Evolutionary conservation across 116 monocot genomes (phyloP).

Genomic region (Iris pallida): DNA sequence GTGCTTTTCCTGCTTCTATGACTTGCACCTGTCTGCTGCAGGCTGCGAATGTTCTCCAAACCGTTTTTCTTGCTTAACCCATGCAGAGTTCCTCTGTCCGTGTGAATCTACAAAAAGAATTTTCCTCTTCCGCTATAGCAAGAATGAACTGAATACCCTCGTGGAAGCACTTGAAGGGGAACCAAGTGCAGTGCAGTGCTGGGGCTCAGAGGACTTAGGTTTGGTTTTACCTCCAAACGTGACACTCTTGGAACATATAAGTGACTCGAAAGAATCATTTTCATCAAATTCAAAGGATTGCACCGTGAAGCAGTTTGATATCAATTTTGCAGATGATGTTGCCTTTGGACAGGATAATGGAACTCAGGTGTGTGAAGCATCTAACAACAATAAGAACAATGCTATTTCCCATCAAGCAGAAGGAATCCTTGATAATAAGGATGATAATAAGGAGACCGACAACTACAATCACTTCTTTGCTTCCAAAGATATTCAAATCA

Average conservation of each 20-base stretch:
- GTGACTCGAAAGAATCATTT: constrained; percentile 1
- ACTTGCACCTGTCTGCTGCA: constrained; percentile 74
- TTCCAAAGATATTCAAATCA: not conserved
- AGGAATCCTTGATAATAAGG: constrained; percentile 12
- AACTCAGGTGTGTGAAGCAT: not conserved
- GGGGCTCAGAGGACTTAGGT: constrained; percentile 26
- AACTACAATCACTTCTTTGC: not conserved
- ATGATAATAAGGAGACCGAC: constrained; percentile 11
- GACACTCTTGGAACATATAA: constrained; percentile 2
- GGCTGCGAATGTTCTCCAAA: constrained; percentile 61
- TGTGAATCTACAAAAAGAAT: constrained; percentile 48
- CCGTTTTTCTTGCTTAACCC: constrained; percentile 62
- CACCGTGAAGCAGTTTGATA: constrained; percentile 15
- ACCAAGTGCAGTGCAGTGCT: constrained; percentile 31
- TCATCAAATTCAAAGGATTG: constrained; percentile 14
- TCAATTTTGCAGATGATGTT: constrained; percentile 14
- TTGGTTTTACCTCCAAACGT: constrained; percentile 14
- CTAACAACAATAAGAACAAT: too few species aligned
- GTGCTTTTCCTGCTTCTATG: constrained; percentile 75
- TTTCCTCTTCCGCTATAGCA: constrained; percentile 59
- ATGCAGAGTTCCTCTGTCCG: constrained; percentile 57
- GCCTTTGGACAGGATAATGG: not conserved
- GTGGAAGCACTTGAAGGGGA: constrained; percentile 67
- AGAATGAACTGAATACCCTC: constrained; percentile 46
- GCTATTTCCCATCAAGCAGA: constrained; percentile 1